Evolutionary conservation across 1,284 basidiomycete genomes (phyloP).

Genomic region (Trametes polyzona): DNA sequence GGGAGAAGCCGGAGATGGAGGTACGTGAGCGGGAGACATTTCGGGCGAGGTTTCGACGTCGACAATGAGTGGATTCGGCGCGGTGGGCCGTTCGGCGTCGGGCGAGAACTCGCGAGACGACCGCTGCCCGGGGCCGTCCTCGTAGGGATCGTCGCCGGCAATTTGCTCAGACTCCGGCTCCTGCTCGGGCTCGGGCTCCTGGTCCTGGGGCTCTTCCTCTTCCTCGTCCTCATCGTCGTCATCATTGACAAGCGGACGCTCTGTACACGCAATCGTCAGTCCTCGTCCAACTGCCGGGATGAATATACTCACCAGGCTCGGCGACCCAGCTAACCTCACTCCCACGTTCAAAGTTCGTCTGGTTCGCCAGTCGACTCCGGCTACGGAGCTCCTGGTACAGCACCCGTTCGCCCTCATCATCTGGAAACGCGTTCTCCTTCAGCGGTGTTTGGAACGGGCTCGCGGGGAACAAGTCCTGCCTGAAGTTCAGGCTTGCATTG

Average conservation of each 20-base stretch:
- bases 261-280: slow-evolving; percentile 33
- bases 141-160: slow-evolving; percentile 36
- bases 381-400: slow-evolving; percentile 54
- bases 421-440: slow-evolving; percentile 56
- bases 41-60: slow-evolving; percentile 65
- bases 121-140: slow-evolving; percentile 18
- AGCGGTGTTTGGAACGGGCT: slow-evolving; percentile 76
- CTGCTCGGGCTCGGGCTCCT: slow-evolving; percentile 37
- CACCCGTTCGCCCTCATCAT: slow-evolving; percentile 68
- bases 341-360: slow-evolving; percentile 47
- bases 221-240: slow-evolving; percentile 50
- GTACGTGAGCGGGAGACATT: slow-evolving; percentile 44
- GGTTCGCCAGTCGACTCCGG: slow-evolving; percentile 25
- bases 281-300: slow-evolving; percentile 33
- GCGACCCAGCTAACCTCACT: slow-evolving; percentile 80
- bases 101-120: slow-evolving; percentile 25
- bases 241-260: slow-evolving; percentile 59
- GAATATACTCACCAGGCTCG: slow-evolving; percentile 54
- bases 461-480: slow-evolving; percentile 60
- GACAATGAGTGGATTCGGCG: slow-evolving; percentile 60
- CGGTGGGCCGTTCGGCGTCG: slow-evolving; percentile 43
- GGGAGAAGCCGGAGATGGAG: slow-evolving; percentile 56
- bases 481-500: slow-evolving; percentile 48
- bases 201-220: slow-evolving; percentile 41
- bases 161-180: slow-evolving; percentile 30